Evolutionary conservation across 768 basidiomycete genomes (phyloP).

Genomic region (Calocera cornea): DNA sequence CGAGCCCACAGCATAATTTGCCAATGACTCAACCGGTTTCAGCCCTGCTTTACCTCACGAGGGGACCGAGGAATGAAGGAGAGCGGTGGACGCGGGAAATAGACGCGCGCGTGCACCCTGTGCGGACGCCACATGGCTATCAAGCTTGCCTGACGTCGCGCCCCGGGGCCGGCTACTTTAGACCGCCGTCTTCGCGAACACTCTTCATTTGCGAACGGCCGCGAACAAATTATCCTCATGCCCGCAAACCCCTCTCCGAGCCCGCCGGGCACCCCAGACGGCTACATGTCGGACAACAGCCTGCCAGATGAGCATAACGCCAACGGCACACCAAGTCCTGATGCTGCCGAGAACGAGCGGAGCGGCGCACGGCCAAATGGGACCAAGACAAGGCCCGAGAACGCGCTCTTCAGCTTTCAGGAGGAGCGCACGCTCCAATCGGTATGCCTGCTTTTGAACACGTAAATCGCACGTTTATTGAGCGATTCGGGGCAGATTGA

Average conservation of each 20-base stretch:
- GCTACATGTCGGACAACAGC: conserved; percentile 4
- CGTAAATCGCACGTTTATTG: not conserved
- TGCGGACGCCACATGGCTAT: too few species aligned
- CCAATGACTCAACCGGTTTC: too few species aligned
- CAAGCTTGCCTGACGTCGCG: not conserved
- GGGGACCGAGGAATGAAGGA: too few species aligned
- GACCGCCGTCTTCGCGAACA: not conserved
- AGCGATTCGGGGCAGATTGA: not conserved
- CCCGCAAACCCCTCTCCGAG: not conserved
- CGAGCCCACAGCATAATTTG: too few species aligned
- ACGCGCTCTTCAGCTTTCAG: not conserved
- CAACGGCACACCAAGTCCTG: not conserved
- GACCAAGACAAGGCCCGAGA: not conserved
- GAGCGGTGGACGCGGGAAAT: too few species aligned
- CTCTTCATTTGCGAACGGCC: not conserved
- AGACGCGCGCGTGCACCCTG: too few species aligned
- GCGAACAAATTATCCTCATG: not conserved
- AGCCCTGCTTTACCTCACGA: too few species aligned
- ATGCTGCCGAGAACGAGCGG: not conserved
- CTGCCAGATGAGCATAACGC: not conserved
- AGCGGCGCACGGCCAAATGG: not conserved
- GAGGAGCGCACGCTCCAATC: not conserved
- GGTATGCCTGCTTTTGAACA: not conserved
- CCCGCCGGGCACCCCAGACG: conserved; percentile 1
- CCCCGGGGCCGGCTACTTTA: not conserved